A percentile compares a stretch with the other conserved stretches of the same genome.
Conservation (phyloP, 805 yeast species). For the Yarrowia porcina region DNA sequence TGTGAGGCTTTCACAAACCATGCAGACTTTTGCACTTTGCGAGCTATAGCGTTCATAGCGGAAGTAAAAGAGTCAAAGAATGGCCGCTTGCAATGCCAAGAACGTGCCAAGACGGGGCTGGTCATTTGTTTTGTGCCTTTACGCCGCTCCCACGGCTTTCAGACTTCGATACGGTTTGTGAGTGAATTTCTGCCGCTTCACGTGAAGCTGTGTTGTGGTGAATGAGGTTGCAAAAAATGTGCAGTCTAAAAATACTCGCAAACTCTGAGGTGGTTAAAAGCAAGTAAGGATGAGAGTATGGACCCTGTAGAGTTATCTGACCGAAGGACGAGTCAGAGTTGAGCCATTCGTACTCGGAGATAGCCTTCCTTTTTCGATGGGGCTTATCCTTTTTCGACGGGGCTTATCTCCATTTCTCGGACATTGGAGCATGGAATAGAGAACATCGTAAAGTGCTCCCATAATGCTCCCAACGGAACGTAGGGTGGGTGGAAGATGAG, state of each 20-base stretch:
- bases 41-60: not conserved
- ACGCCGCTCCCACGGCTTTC: not conserved
- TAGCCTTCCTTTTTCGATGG: not conserved
- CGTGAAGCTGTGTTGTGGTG: not conserved
- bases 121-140: not conserved
- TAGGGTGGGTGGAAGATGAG: too few species aligned
- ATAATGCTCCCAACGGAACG: too few species aligned
- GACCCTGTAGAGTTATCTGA: too few species aligned
- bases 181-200: not conserved
- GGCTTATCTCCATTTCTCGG: not conserved
- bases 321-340: too few species aligned
- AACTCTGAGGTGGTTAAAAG: constrained; percentile 11
- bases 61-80: not conserved
- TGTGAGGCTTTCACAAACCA: constrained; percentile 13
- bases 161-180: not conserved
- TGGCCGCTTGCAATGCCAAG: too few species aligned
- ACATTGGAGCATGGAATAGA: not conserved
- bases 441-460: not conserved
- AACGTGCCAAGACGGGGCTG: constrained; percentile 10
- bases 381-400: too few species aligned
- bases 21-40: not conserved
- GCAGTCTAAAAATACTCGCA: not conserved
- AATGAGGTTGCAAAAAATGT: not conserved
- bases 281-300: too few species aligned
- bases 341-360: too few species aligned